Evolutionary conservation across 306 rosid species (phyloP).

Genomic region (Biancaea sappan): DNA sequence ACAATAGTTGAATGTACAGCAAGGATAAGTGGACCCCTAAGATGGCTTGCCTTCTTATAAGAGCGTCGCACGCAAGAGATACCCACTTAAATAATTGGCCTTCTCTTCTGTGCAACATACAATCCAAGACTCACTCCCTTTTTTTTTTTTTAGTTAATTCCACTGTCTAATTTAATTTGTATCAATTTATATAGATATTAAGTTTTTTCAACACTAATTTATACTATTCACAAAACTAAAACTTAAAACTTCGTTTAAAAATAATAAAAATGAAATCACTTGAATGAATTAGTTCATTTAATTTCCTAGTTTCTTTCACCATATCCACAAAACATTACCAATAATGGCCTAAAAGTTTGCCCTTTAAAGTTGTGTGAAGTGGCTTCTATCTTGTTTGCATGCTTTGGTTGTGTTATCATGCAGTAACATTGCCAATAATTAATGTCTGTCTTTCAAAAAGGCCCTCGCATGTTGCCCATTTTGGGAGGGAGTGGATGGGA

Average conservation of each 20-base stretch:
- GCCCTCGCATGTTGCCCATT: conserved; percentile 1
- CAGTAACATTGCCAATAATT: conserved; percentile 32
- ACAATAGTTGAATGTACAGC: conserved; percentile 20
- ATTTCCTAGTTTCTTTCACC: too few relatives aligned
- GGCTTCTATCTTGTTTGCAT: conserved; percentile 11
- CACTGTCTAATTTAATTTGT: too few relatives aligned
- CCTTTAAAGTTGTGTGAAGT: not conserved
- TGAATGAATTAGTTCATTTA: too few relatives aligned
- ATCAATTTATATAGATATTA: too few relatives aligned
- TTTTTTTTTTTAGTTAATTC: too few relatives aligned
- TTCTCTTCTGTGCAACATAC: not conserved
- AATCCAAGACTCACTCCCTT: too few relatives aligned
- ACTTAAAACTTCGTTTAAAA: too few relatives aligned
- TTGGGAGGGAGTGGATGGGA: not conserved
- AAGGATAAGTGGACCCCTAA: conserved; percentile 43
- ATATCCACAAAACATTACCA: conserved; percentile 21
- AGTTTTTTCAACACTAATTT: too few relatives aligned
- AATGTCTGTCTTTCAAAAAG: conserved; percentile 10
- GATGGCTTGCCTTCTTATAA: conserved; percentile 32
- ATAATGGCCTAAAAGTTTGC: conserved; percentile 33
- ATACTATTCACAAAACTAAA: too few relatives aligned
- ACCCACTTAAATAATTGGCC: conserved; percentile 21
- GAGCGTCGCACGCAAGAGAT: conserved; percentile 57
- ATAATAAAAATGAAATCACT: too few relatives aligned
- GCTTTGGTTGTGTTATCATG: too few relatives aligned